These are phyloP conservation scores for Colletotrichum zoysiae DNA, from an alignment of 2,329 filamentous ascomycete species.

Conservation along the genomic window DNA sequence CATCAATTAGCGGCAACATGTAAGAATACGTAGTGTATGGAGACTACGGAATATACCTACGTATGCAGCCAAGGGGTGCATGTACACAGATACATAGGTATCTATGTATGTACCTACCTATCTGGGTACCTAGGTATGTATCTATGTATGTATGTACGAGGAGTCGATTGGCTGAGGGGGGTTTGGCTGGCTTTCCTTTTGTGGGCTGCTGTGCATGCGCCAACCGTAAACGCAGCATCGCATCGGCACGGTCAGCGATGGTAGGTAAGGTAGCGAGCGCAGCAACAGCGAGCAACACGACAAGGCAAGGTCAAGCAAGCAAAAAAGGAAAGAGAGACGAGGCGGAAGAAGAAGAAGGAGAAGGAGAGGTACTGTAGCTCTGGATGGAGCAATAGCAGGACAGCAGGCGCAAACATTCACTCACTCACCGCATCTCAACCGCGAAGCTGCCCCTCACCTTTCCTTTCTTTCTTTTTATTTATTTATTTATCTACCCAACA, in stretches of 20 bases:
- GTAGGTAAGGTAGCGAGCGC: background rate
- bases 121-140: no score
- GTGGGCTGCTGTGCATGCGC: background rate
- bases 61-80: background rate
- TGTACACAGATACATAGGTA: background rate
- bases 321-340: constrained; percentile 4
- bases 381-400: background rate
- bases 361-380: background rate
- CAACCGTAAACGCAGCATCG: constrained; percentile 12
- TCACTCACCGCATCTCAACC: background rate
- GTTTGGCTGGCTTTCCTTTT: background rate
- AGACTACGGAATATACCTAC: background rate
- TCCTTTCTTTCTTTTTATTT: background rate
- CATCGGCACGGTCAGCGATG: background rate
- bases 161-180: background rate
- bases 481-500: background rate
- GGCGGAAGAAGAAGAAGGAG: background rate
- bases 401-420: background rate
- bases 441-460: background rate
- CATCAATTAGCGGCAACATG: background rate
- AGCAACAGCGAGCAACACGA: constrained; percentile 8
- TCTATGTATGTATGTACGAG: no score
- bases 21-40: constrained; percentile 16
- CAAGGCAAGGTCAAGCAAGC: background rate
- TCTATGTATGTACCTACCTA: no score